These are phyloP conservation scores for Solanum tarijense DNA, from an alignment of 257 asterid genomes.

Conservation along the genomic window DNA sequence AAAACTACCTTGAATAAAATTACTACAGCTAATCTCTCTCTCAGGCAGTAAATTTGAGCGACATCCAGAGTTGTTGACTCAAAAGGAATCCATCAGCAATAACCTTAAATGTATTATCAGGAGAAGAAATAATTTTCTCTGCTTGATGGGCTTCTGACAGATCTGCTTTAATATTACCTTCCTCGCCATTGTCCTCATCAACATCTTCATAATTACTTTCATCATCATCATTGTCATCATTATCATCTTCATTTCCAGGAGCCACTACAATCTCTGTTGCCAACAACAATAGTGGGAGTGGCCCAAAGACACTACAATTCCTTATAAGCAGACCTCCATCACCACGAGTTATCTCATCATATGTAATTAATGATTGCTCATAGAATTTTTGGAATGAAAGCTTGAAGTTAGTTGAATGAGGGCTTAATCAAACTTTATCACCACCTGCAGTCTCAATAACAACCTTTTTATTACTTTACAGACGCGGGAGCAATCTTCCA, in stretches of 20 bases:
- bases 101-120: constrained; percentile 53
- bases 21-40: constrained; percentile 84
- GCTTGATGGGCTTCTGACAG: constrained; percentile 14
- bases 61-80: constrained; percentile 73
- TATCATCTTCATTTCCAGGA: constrained; percentile 31
- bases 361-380: constrained; percentile 38
- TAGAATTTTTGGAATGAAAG: constrained; percentile 19
- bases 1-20: constrained; percentile 50
- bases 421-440: constrained; percentile 62
- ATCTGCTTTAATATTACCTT: constrained; percentile 9
- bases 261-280: constrained; percentile 73
- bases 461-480: constrained; percentile 24
- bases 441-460: constrained; percentile 58
- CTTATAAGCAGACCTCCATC: constrained; percentile 63
- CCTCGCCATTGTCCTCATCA: constrained; percentile 28
- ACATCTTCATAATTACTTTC: constrained; percentile 29
- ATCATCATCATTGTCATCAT: constrained; percentile 32
- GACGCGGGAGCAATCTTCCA: constrained; percentile 53
- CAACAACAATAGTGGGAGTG: constrained; percentile 60
- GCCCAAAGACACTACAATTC: constrained; percentile 56
- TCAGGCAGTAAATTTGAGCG: constrained; percentile 81
- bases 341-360: constrained; percentile 81
- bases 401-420: constrained; percentile 41
- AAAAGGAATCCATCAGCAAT: constrained; percentile 76
- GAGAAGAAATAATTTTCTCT: constrained; percentile 55